These are phyloP conservation scores for Lachnellula subtilissima DNA, from an alignment of 2,329 filamentous ascomycete genomes.

Conservation along the genomic window DNA sequence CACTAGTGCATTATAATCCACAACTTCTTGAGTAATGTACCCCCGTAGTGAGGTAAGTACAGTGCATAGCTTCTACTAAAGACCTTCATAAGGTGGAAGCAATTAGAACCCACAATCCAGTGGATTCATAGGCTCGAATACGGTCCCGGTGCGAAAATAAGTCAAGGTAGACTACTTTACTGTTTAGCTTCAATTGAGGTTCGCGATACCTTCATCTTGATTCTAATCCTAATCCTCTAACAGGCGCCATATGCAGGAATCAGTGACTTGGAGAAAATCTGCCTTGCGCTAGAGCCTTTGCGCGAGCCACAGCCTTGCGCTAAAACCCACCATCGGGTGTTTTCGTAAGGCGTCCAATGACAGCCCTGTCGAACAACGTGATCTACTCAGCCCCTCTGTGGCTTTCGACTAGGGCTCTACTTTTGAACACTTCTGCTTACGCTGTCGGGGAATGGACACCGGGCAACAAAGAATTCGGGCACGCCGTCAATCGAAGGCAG, in stretches of 20 bases:
- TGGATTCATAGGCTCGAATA: slow-evolving; percentile 1
- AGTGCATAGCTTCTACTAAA: neutral
- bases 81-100: neutral
- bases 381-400: slow-evolving; percentile 18
- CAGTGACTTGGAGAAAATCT: slow-evolving; percentile 10
- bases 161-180: neutral
- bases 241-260: neutral
- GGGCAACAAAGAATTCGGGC: slow-evolving; percentile 11
- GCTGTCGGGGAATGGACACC: slow-evolving; percentile 2
- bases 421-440: slow-evolving; percentile 11
- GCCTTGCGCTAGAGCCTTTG: slow-evolving; percentile 11
- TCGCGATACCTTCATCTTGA: neutral
- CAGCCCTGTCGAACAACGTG: slow-evolving; percentile 6
- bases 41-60: neutral
- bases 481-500: slow-evolving; percentile 17
- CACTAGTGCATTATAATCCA: neutral
- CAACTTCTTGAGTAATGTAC: neutral
- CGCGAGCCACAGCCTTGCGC: slow-evolving; percentile 10
- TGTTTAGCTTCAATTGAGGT: neutral
- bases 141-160: neutral
- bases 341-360: slow-evolving; percentile 24
- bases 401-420: slow-evolving; percentile 3
- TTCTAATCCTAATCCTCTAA: neutral
- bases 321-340: slow-evolving; percentile 2
- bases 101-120: neutral